phyloP scores from a whole-genome alignment of 805 yeast genomes.

The Zygosaccharomyces siamensis region DNA sequence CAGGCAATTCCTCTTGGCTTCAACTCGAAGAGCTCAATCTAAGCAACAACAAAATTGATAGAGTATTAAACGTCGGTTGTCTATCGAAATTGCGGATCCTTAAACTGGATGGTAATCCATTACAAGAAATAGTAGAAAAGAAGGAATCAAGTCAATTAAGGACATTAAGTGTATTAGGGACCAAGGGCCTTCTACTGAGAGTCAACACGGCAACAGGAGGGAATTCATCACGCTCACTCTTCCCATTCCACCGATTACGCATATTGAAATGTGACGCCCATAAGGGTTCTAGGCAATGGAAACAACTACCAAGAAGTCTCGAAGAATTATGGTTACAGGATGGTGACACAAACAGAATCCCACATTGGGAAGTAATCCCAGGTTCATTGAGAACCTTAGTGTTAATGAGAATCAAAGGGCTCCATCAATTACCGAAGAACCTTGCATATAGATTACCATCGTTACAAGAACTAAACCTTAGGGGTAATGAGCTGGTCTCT shows the following conservation, averaged over 20 bases:
- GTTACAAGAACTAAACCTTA: slow-evolving; percentile 17
- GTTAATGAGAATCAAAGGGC: slow-evolving; percentile 10
- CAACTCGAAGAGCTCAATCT: slow-evolving; percentile 24
- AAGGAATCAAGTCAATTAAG: slow-evolving; percentile 1
- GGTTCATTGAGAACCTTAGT: slow-evolving; percentile 11
- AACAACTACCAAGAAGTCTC: slow-evolving; percentile 3
- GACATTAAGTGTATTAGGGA: slow-evolving; percentile 8
- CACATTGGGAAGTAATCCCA: slow-evolving; percentile 13
- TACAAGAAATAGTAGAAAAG: slow-evolving; percentile 13
- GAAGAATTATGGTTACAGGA: slow-evolving; percentile 10
- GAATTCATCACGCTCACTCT: neutral
- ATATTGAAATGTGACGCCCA: slow-evolving; percentile 9
- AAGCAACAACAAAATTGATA: slow-evolving; percentile 21
- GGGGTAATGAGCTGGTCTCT: slow-evolving; percentile 16
- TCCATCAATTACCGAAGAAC: slow-evolving; percentile 12
- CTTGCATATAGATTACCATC: slow-evolving; percentile 13
- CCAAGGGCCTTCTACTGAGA: neutral
- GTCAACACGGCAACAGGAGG: neutral
- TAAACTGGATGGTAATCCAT: slow-evolving; percentile 25
- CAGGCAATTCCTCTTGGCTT: slow-evolving; percentile 15
- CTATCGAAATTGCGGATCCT: slow-evolving; percentile 19
- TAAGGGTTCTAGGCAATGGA: neutral
- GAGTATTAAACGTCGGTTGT: slow-evolving; percentile 19
- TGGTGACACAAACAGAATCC: slow-evolving; percentile 9
- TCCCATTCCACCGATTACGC: slow-evolving; percentile 11